A percentile compares a stretch with the other conserved stretches of the same genome.
Evolutionary conservation across 2,329 filamentous ascomycete species (phyloP).

Genomic region (Penicillium hesseltinei): DNA sequence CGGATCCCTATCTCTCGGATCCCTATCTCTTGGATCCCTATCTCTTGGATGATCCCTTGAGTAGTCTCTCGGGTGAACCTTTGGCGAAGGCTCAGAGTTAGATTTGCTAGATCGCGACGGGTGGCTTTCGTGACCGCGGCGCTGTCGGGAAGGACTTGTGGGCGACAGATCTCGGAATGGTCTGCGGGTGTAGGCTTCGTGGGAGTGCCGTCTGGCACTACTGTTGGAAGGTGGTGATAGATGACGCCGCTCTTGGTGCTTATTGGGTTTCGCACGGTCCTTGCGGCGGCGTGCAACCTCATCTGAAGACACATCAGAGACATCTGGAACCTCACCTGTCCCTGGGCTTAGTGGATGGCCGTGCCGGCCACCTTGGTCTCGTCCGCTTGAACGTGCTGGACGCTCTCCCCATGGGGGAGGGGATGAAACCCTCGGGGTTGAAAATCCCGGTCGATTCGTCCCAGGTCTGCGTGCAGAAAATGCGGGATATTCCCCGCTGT

Average conservation of each 20-base stretch:
- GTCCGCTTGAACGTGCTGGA: slow-evolving; percentile 20
- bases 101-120: slow-evolving; percentile 12
- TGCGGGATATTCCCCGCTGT: slow-evolving; percentile 23
- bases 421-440: slow-evolving; percentile 29
- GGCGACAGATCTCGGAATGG: slow-evolving; percentile 32
- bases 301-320: slow-evolving; percentile 33
- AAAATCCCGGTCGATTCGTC: slow-evolving; percentile 14
- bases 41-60: neutral
- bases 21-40: neutral
- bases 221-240: slow-evolving; percentile 28
- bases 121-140: slow-evolving; percentile 11
- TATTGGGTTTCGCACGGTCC: slow-evolving; percentile 17
- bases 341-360: slow-evolving; percentile 22
- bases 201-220: slow-evolving; percentile 36
- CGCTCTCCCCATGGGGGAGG: slow-evolving; percentile 24
- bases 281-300: slow-evolving; percentile 14
- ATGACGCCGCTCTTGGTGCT: slow-evolving; percentile 21
- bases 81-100: slow-evolving; percentile 10
- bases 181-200: slow-evolving; percentile 36
- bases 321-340: slow-evolving; percentile 19
- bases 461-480: slow-evolving; percentile 19
- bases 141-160: slow-evolving; percentile 8
- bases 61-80: neutral
- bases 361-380: slow-evolving; percentile 20
- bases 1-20: neutral